A percentile compares a stretch with the other conserved stretches of the same genome.
phyloP scores from a whole-genome alignment of 192 early-diverging fungal species.

The Radiomyces spectabilis region DNA sequence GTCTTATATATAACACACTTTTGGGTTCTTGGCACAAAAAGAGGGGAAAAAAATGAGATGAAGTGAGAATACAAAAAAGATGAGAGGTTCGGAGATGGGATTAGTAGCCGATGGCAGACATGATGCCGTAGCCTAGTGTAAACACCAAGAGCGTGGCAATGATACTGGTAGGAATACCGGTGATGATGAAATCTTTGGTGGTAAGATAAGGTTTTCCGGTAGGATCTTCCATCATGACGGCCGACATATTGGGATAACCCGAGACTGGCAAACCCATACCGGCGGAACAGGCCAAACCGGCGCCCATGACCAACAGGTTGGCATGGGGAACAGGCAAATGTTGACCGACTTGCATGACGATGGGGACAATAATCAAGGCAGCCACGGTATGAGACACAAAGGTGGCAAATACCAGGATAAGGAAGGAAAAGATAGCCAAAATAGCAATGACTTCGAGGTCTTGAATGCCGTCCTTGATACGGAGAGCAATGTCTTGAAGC shows the following conservation, averaged over 20 bases:
- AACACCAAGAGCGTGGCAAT: slow-evolving; percentile 47
- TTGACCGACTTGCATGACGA: slow-evolving; percentile 61
- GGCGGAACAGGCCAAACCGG: slow-evolving; percentile 39
- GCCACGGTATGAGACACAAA: slow-evolving; percentile 80
- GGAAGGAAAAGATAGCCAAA: slow-evolving; percentile 46
- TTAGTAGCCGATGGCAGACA: slow-evolving; percentile 34
- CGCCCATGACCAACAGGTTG: slow-evolving; percentile 63
- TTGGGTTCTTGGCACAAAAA: too few relatives aligned
- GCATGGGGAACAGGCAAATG: slow-evolving; percentile 60
- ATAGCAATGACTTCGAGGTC: slow-evolving; percentile 44
- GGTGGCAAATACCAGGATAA: slow-evolving; percentile 60
- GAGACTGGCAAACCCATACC: slow-evolving; percentile 56
- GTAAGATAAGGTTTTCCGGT: slow-evolving; percentile 57
- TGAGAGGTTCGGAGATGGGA: too few relatives aligned
- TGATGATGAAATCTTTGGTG: slow-evolving; percentile 58
- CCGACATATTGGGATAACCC: slow-evolving; percentile 75
- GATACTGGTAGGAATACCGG: slow-evolving; percentile 50
- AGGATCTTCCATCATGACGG: slow-evolving; percentile 57
- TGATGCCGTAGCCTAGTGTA: slow-evolving; percentile 55
- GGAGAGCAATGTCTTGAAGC: slow-evolving; percentile 50
- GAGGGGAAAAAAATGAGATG: too few relatives aligned
- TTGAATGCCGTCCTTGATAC: slow-evolving; percentile 44
- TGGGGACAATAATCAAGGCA: slow-evolving; percentile 68
- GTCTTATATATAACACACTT: too few relatives aligned
- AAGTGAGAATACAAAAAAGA: too few relatives aligned